Base-by-base conservation (phyloP, 2,329 filamentous ascomycete species). In the Epichloe aotearoae region DNA sequence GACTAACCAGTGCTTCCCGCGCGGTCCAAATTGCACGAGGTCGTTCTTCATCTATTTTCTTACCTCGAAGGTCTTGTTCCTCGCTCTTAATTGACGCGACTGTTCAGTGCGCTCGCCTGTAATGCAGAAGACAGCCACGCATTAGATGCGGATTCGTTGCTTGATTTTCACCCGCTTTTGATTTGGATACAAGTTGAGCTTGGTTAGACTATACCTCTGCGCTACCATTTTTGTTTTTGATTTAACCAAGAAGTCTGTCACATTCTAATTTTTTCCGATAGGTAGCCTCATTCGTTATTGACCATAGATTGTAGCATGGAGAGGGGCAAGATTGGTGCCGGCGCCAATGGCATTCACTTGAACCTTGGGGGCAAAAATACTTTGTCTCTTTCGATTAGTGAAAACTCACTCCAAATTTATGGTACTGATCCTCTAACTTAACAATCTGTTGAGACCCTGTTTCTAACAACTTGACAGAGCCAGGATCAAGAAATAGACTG, bases 391-490 rank as follows among this genome's bases (percentile, higher is more conserved):
- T 45, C 48, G 14, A 62, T 66, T 51, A 59, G 60, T 30, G 56
- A 57, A 5, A 59, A 62, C 39, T 57, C 61, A 10, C 58, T 70
- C 39, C 55, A 63, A 39, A 50, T 70, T 20, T 55, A 61, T 51
- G 68, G 69, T 70, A 62, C 52, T 64, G 34, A 17, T 47, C 7
- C 19, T 34, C 5, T 19, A 26, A 4, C 30, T 7, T 33, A n/a
- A 3, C 26, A 14, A 6, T 41, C 14, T 26, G 10, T n/a, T 11
- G 3, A 23, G 15, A 47, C 5, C n/a, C 1, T 39, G 6, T 51
- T 46, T 30, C 39, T 54, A 44, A 54, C 50, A 26, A 23, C 6
- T 44, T 12, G 38, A 39, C 23, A 54, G 52, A 52, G 33, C 50
- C 50, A 30, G 15, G 17, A 33, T 19, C 47, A 7, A 52, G 46